Base-by-base conservation (phyloP, 345 rosid species). In the Gossypium raimondii region DNA sequence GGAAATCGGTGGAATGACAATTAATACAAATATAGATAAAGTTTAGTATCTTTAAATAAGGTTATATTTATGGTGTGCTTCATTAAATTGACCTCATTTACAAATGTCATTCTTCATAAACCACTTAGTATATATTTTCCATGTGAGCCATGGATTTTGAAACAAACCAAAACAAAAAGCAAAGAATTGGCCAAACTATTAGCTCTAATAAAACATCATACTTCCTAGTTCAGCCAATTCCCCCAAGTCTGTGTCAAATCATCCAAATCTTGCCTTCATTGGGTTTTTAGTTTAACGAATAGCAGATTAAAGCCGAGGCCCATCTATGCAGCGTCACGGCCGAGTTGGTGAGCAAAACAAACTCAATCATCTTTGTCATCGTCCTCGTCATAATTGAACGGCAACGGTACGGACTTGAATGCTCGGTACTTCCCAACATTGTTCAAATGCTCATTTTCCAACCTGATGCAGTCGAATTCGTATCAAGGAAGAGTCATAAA, bases 361-460 rank as follows among this genome's bases (percentile, higher is more conserved):
- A 64, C 60, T 73, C 76, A 85, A 13, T 80, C 78, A 45, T 85
- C 89, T 73, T 78, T 78, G 75, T 85, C 87, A 41, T 82, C 85
- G 16, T 82, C 86, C 72, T 89, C 93, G 1, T 84, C 81, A 12
- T 83, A 79, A 83, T 85, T 84, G 86, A 91, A 91, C 38, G 97
- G 97, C 38, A 89, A 72, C 0, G 97, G 97, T 3, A 91, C 97
- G 8, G 93, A 78, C 77, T 91, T 91, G 82, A 91, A 91, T 47
- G 97, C 93, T 2, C 92, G 79, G n/a, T 77, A 89, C 71, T 87
- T 91, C 7, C 90, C 93, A 11, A 86, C 90, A 47, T 91, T 89
- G 84, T 87, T 89, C 78, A 89, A 76, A 72, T 90, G 93, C 77
- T 90, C 96, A 24, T 90, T 90, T 66, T 89, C 93, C 84, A 90